Evolutionary conservation across 2,329 filamentous ascomycete genomes (phyloP).

Genomic region (Colletotrichum endophyticum): DNA sequence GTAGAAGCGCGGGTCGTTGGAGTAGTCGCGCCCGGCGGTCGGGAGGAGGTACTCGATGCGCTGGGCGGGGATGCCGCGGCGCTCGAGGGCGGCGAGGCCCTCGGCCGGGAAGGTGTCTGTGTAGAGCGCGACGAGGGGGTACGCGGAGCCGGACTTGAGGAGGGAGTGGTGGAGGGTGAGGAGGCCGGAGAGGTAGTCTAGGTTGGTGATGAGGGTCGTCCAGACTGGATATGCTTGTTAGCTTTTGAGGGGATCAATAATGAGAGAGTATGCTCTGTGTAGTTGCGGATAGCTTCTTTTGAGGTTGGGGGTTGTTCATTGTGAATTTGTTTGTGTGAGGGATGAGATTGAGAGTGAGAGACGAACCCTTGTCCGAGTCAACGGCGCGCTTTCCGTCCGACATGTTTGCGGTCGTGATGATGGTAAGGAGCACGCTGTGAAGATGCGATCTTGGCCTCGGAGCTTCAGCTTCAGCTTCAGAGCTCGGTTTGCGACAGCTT

Average conservation of each 20-base stretch:
- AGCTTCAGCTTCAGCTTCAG: not conserved
- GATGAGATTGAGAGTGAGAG: not conserved
- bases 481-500: not conserved
- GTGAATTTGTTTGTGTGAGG: not conserved
- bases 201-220: constrained; percentile 88
- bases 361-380: constrained; percentile 43
- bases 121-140: constrained; percentile 83
- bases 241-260: not conserved
- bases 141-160: constrained; percentile 66
- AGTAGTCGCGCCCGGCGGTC: constrained; percentile 68
- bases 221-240: constrained; percentile 62
- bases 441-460: not conserved
- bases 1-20: constrained; percentile 82
- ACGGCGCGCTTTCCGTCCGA: constrained; percentile 33
- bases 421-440: not conserved
- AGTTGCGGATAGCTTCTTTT: not conserved
- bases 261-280: not conserved
- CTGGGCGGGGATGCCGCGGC: constrained; percentile 72
- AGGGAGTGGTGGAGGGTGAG: constrained; percentile 82
- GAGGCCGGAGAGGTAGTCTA: constrained; percentile 80
- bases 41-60: constrained; percentile 77
- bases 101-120: constrained; percentile 75
- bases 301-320: not conserved
- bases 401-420: constrained; percentile 1
- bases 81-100: constrained; percentile 72